Base-by-base conservation (phyloP, 352 stramenopile species). In the Peronosclerospora sorghi region DNA sequence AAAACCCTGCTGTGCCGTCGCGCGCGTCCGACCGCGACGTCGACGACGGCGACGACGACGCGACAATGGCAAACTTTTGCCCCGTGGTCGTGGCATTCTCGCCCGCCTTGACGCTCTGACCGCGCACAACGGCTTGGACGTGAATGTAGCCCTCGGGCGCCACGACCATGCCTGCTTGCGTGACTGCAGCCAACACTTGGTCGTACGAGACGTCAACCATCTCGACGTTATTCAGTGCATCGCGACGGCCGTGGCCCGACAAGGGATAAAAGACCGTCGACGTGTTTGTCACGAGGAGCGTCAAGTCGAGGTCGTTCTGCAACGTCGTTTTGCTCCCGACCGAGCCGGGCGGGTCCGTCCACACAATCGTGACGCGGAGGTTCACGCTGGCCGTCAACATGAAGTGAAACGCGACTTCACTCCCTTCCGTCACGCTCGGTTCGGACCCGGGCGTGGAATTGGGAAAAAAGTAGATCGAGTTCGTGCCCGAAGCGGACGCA, bases 31-130 rank as follows among this genome's bases (percentile, higher is more conserved):
- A 59, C 5, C 68, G 65, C 5, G 60, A 62, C 1, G 73, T 68
- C 0, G 51, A 65, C 0, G 61, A 72, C 8, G 73, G 68, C 0
- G 68, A 78, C 2, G 77, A 86, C 1, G 77, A 90, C 5, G 77
- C 77, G n/a, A 90, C 77, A 5, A 90, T 65, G 18, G 77, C 67
- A 30, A 87, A 90, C 20, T 68, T 56, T 39, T 90, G 77, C 0
- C 68, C 68, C 1, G 45, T 65, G 6, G 55, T 69, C 2, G 59
- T 65, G 0, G 59, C 47, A 38, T 65, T 65, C 8, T 65, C 40
- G 4, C 67, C 72, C 0, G 70, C 68, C 42, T 85, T 81, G 35
- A 91, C 74, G 32, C 75, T 86, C 29, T 68, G 57, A 24, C 75
- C 75, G 21, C 51, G 47, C 9, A 90, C 69, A 1, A 78, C 60